A percentile compares a stretch with the other conserved stretches of the same genome.
Conservation (phyloP, 106 monocot species). For the Dendrobium chrysotoxum region DNA sequence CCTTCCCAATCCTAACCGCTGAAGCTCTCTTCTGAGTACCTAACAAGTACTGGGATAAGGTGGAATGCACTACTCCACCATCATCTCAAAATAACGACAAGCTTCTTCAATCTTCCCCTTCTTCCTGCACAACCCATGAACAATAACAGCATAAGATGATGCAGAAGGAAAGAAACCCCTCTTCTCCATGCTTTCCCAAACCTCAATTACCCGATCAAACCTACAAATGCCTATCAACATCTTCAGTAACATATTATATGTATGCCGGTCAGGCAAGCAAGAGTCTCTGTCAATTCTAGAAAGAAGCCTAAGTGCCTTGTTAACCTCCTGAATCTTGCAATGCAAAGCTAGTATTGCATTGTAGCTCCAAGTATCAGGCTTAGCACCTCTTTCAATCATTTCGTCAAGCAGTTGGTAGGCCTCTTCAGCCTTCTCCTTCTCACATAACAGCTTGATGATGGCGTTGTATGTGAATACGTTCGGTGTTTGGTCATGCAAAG, state of each 20-base stretch:
- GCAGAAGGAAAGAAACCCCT: slow-evolving; percentile 62
- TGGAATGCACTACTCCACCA: slow-evolving; percentile 85
- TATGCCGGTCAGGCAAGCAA: slow-evolving; percentile 65
- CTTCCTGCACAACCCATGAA: slow-evolving; percentile 82
- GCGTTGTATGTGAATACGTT: slow-evolving; percentile 85
- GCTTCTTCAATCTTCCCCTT: slow-evolving; percentile 60
- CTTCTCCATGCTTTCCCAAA: slow-evolving; percentile 78
- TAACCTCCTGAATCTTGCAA: slow-evolving; percentile 61
- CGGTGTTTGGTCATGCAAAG: slow-evolving; percentile 20
- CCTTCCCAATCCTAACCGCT: slow-evolving; percentile 33
- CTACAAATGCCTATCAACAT: slow-evolving; percentile 74
- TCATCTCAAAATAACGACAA: slow-evolving; percentile 63
- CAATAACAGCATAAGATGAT: slow-evolving; percentile 71
- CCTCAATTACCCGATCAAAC: slow-evolving; percentile 55
- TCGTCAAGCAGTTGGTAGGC: slow-evolving; percentile 70
- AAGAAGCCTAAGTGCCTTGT: slow-evolving; percentile 55
- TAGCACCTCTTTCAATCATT: slow-evolving; percentile 44
- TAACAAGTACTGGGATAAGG: slow-evolving; percentile 81
- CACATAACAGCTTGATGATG: slow-evolving; percentile 50
- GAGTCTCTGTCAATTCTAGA: slow-evolving; percentile 53
- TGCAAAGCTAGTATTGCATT: slow-evolving; percentile 59
- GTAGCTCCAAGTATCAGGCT: slow-evolving; percentile 78
- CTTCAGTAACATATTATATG: slow-evolving; percentile 90
- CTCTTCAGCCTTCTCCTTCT: slow-evolving; percentile 38
- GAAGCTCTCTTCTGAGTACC: slow-evolving; percentile 51